A percentile compares a stretch with the other conserved stretches of the same genome.
phyloP scores from a whole-genome alignment of 257 asterid genomes.

The Penstemon newberryi region DNA sequence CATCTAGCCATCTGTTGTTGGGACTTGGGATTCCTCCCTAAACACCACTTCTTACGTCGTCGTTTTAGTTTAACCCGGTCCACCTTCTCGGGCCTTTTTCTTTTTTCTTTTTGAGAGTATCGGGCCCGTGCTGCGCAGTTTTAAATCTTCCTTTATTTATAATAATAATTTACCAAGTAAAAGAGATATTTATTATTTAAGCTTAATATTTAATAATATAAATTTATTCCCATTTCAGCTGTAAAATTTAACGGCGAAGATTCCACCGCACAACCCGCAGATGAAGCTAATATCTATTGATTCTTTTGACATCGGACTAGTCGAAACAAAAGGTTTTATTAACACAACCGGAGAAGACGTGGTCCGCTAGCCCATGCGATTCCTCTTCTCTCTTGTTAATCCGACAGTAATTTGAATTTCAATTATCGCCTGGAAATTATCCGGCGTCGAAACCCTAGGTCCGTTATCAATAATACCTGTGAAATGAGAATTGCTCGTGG shows the following conservation, averaged over 20 bases:
- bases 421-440: slow-evolving; percentile 17
- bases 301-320: slow-evolving; percentile 49
- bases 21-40: no score
- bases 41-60: no score
- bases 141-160: no score
- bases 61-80: no score
- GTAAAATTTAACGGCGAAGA: slow-evolving; percentile 18
- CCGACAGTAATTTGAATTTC: slow-evolving; percentile 13
- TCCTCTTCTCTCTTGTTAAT: slow-evolving; percentile 5
- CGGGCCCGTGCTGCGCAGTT: no score
- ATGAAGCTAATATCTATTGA: not conserved
- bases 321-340: slow-evolving; percentile 28
- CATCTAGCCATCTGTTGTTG: not conserved
- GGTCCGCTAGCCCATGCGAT: slow-evolving; percentile 26
- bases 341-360: slow-evolving; percentile 26
- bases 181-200: no score
- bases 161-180: no score
- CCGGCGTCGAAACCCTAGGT: slow-evolving; percentile 57
- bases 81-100: no score
- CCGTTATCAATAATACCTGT: not conserved
- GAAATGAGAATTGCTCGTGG: not conserved
- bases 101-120: no score
- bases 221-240: no score
- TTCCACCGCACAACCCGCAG: slow-evolving; percentile 31
- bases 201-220: no score